A percentile compares a stretch with the other conserved stretches of the same genome.
phyloP scores from a whole-genome alignment of 1,284 basidiomycete species.

The Stereum hirsutum region DNA sequence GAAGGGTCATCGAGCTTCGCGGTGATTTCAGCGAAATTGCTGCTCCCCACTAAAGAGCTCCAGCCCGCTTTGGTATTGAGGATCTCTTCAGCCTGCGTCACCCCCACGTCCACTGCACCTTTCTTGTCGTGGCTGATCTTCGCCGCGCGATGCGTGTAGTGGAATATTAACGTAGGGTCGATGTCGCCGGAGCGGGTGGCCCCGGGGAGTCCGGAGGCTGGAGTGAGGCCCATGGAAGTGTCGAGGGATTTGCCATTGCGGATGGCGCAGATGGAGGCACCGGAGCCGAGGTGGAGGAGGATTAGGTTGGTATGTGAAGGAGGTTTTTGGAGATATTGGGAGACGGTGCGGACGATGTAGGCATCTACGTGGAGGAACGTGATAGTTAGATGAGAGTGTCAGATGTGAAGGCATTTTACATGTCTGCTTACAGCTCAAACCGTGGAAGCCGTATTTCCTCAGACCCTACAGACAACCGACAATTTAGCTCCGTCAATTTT shows the following conservation, averaged over 20 bases:
- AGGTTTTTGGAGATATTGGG: conserved; percentile 48
- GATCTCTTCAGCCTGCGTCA: conserved; percentile 73
- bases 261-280: conserved; percentile 75
- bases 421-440: conserved; percentile 48
- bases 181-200: conserved; percentile 76
- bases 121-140: conserved; percentile 42
- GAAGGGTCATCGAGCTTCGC: conserved; percentile 16
- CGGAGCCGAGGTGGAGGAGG: conserved; percentile 78
- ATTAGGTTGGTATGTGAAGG: conserved; percentile 54
- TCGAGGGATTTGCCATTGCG: conserved; percentile 65
- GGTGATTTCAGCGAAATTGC: conserved; percentile 64
- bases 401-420: conserved; percentile 20
- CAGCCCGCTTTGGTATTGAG: conserved; percentile 70
- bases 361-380: conserved; percentile 32
- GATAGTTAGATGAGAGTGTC: conserved; percentile 12
- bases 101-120: conserved; percentile 43
- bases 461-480: too few relatives aligned
- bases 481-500: too few relatives aligned
- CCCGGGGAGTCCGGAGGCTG: conserved; percentile 74
- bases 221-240: conserved; percentile 79
- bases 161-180: conserved; percentile 82
- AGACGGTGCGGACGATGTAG: conserved; percentile 54
- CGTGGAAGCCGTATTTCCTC: conserved; percentile 87
- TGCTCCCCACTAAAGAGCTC: conserved; percentile 72
- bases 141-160: conserved; percentile 62